Conservation (phyloP, 352 stramenopile genomes). For the Vaucheria bursata region DNA sequence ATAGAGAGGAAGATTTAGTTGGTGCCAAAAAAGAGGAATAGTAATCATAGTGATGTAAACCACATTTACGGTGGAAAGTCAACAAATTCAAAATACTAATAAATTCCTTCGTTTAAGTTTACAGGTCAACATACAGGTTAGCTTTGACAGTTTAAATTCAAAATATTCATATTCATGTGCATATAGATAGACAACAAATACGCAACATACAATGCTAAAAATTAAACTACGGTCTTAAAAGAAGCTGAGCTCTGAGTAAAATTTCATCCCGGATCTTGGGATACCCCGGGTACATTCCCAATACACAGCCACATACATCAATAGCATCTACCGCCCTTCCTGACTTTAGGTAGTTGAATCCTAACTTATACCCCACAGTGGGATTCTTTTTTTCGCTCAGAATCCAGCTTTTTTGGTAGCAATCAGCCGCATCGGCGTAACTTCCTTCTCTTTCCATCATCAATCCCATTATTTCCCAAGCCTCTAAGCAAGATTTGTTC, state of each 20-base stretch:
- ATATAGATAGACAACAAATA: too few relatives aligned
- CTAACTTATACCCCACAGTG: slow-evolving; percentile 81
- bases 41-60: too few relatives aligned
- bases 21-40: too few relatives aligned
- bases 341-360: slow-evolving; percentile 90
- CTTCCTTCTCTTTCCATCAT: slow-evolving; percentile 83
- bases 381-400: slow-evolving; percentile 65
- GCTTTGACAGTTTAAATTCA: too few relatives aligned
- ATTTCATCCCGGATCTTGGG: slow-evolving; percentile 86
- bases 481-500: slow-evolving; percentile 78
- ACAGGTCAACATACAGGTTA: too few relatives aligned
- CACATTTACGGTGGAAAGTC: too few relatives aligned
- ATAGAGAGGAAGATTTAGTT: too few relatives aligned
- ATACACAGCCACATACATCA: slow-evolving; percentile 81
- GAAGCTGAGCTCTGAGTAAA: slow-evolving; percentile 73
- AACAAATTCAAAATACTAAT: too few relatives aligned
- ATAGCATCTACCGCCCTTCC: slow-evolving; percentile 74
- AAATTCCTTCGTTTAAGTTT: too few relatives aligned
- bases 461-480: slow-evolving; percentile 80
- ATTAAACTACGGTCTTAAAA: slow-evolving; percentile 69
- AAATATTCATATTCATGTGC: too few relatives aligned
- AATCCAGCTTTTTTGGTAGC: slow-evolving; percentile 72
- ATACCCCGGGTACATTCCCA: slow-evolving; percentile 83
- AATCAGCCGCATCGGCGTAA: slow-evolving; percentile 69
- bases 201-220: too few relatives aligned